Evolutionary conservation across 2,329 filamentous ascomycete species (phyloP), one percentile per base, ranked within the genome.

Genomic region (Aspergillus arachidicola): DNA sequence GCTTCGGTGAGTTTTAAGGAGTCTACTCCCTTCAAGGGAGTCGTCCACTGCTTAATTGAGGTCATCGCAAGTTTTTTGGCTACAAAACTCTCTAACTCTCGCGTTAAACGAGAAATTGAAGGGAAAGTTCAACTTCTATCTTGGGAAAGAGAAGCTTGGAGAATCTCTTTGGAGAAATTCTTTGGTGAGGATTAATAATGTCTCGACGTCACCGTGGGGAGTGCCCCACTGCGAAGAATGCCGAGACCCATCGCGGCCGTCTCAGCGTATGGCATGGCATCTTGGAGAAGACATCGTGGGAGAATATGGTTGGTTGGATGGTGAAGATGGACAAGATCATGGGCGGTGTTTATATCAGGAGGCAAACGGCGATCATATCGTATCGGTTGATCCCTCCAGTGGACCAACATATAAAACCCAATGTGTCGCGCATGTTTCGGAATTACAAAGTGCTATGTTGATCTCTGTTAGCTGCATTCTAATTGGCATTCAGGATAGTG

Each of bases 11-110:
- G 72, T 56, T 75, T 72, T 32, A 89, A 79, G 64, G 85, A 84
- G 57, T 86, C 84, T 26, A 89, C 70, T 11, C 86, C 86, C 69
- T 86, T 79, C 68, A 87, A 82, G 48, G 75, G 75, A 2, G 84
- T 86, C 19, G 81, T 77, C 87, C 86, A 89, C 75, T 86, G 83
- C 36, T 72, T 59, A 57, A 76, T 64, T 16, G 69, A 23, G 6
- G 61, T 26, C 57, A 60, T 63, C 46, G 28, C 32, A 3, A 19
- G 1, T 34, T 26, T 26, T n/a, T 11, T 11, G 50, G 16, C 38
- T n/a, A 7, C 11, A 4, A 16, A 53, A 14, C n/a, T 12, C 21
- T 34, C 4, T 10, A 3, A 2, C 0, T 1, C 2, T 32, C 16
- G 4, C 1, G 6, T 10, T 5, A 38, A 38, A 38, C 14, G 5